Evolutionary conservation across 2,329 filamentous ascomycete genomes (phyloP), one percentile per base, ranked within the genome.

Genomic region (Zasmidium cellare): DNA sequence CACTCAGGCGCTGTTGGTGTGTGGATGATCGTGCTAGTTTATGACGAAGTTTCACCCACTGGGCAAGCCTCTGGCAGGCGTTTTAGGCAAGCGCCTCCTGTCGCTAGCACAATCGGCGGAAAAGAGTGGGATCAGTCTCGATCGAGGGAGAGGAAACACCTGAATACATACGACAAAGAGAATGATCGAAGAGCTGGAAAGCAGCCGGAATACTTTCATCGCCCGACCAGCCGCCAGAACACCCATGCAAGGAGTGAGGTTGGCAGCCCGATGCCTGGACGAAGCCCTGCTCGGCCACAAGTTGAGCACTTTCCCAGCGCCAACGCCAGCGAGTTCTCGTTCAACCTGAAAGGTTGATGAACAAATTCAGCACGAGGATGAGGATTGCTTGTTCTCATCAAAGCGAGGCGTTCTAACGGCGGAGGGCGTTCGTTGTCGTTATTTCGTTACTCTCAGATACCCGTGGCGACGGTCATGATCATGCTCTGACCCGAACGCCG

Each of bases 1-100:
- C 80, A 80, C 45, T 86, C 86, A 61, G 86, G 87, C 1, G 77
- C 82, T 2, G 84, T 92, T 0, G 89, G 89, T 16, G 88, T 91
- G 0, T 92, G 89, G 89, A 89, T 92, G 86, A 80, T 91, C 5
- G 81, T 91, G 0, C 79, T 92, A 14, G 84, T 90, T 2, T 87
- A 91, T 61, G 85, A 89, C 47, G 74, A 77, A 20, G 56, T 57
- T 45, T 57, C 58, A 16, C 20, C 51, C 35, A 53, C 61, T 16
- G 67, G 65, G 24, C 58, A 47, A 19, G 55, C 53, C 47, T 64
- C 60, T 6, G 64, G 63, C 9, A 51, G 71, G 45, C 59, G 72
- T 35, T 74, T 74, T 55, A 66, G 72, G 44, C 64, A 67, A 46
- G 72, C 73, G 23, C 72, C 74, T 16, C 72, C 73, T 14, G 71